These are phyloP conservation scores for Candida mesenterica DNA, from an alignment of 1,139 yeast species.

Conservation along the genomic window DNA sequence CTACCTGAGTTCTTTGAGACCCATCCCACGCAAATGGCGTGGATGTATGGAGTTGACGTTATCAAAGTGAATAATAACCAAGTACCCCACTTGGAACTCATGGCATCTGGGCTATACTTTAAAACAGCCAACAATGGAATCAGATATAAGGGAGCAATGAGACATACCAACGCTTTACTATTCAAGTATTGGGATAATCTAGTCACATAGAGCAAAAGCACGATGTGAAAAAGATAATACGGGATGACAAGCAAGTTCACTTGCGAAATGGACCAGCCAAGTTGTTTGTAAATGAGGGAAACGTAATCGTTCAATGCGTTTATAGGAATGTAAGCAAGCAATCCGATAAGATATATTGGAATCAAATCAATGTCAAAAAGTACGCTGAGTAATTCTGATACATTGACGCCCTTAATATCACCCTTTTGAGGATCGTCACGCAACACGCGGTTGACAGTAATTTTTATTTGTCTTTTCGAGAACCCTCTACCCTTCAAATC, in stretches of 20 bases:
- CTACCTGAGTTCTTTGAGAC: conserved; percentile 60
- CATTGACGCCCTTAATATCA: conserved; percentile 16
- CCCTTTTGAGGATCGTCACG: conserved; percentile 24
- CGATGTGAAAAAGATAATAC: conserved; percentile 15
- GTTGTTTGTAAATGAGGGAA: conserved; percentile 15
- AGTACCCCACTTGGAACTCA: conserved; percentile 45
- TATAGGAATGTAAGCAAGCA: conserved; percentile 17
- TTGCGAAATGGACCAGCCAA: conserved; percentile 19
- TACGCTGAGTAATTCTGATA: conserved; percentile 13
- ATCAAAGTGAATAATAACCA: conserved; percentile 48
- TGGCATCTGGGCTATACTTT: conserved; percentile 6
- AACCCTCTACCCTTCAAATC: conserved; percentile 34
- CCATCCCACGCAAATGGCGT: conserved; percentile 61
- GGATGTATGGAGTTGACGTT: conserved; percentile 50
- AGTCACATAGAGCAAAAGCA: conserved; percentile 14
- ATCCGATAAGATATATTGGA: conserved; percentile 19
- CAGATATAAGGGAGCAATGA: conserved; percentile 10
- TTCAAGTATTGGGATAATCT: conserved; percentile 16
- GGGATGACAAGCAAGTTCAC: conserved; percentile 19
- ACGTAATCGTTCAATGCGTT: conserved; percentile 16
- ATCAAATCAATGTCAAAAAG: conserved; percentile 18
- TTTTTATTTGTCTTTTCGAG: conserved; percentile 17
- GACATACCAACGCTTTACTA: conserved; percentile 10
- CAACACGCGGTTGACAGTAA: conserved; percentile 19
- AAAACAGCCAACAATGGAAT: conserved; percentile 11